A percentile compares a stretch with the other conserved stretches of the same genome.
These are phyloP conservation scores for Cladosporium sp. DNA, from an alignment of 2,329 filamentous ascomycete species.

Conservation along the genomic window DNA sequence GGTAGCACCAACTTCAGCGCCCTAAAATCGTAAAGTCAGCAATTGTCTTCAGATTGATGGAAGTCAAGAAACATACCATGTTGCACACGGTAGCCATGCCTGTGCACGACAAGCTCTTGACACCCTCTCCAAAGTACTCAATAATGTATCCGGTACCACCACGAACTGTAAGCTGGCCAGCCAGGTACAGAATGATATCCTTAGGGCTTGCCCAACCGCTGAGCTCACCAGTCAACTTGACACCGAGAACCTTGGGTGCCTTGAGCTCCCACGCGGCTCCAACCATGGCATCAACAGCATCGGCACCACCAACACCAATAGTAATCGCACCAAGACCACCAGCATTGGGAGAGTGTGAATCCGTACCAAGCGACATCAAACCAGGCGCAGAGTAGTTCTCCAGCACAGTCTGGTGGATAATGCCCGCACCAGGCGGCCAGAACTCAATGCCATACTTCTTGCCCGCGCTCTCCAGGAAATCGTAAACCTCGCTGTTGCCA, in stretches of 20 bases:
- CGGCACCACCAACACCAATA: constrained; percentile 94
- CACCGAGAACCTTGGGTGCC: constrained; percentile 85
- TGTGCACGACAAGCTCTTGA: constrained; percentile 84
- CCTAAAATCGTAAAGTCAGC: constrained; percentile 58
- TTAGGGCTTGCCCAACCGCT: constrained; percentile 92
- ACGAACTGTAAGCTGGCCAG: constrained; percentile 81
- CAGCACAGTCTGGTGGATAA: constrained; percentile 95
- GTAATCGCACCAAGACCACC: constrained; percentile 90
- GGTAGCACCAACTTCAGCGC: constrained; percentile 88
- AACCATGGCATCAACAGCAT: constrained; percentile 94
- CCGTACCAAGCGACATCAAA: constrained; percentile 97
- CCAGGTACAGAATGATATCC: constrained; percentile 88
- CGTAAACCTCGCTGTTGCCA: constrained; percentile 95
- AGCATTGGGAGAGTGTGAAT: constrained; percentile 97
- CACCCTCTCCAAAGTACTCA: constrained; percentile 77
- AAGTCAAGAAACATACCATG: constrained; percentile 53
- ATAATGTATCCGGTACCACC: constrained; percentile 94
- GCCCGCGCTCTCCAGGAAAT: constrained; percentile 90
- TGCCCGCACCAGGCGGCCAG: constrained; percentile 90
- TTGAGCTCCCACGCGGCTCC: constrained; percentile 97
- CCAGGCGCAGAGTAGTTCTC: constrained; percentile 98
- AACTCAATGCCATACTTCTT: constrained; percentile 94
- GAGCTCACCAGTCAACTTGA: constrained; percentile 78
- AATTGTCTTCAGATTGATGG: constrained; percentile 55
- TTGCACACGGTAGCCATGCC: constrained; percentile 92